Evolutionary conservation across 805 yeast species (phyloP), one percentile per base, ranked within the genome.

Genomic region (Torulaspora delbrueckii): DNA sequence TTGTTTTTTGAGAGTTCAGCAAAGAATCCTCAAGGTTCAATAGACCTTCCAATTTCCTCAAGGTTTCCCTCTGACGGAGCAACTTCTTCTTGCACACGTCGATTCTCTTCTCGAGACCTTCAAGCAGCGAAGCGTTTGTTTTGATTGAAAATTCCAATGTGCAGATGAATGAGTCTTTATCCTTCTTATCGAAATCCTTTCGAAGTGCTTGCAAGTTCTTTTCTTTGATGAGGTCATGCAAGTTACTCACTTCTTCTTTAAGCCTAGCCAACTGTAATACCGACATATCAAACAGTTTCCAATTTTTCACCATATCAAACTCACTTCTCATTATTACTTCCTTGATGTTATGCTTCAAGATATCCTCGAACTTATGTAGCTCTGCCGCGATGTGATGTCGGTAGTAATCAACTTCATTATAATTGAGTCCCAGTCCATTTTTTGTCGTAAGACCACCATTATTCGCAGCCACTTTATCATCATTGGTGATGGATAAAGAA

Each of bases 161-260:
- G 4, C 46, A 39, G 10, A 57, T 50, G 25, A 66, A 62, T 8
- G 73, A 54, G 8, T 57, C 50, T 6, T 52, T 42, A 37, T 67
- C 50, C 23, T 57, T 56, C 1, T 46, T 47, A 7, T 58, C 48
- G 36, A 72, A 58, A 27, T 64, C 64, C 6, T 42, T 43, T 27
- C 59, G 62, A 18, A 72, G 47, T 2, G 44, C 41, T 12, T 51
- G 55, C 22, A 71, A 40, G 14, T 69, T 60, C 4, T 62, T 52
- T 28, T 62, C 40, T 14, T 54, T 52, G 4, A 73, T 44, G 7
- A 61, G 55, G 1, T 56, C 54, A 9, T 63, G 37, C 26, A 73
- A 48, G n/a, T 55, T 46, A 1, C 34, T 14, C 5, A 62, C 50
- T 13, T 51, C 47, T 8, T 45, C 18, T 46, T 60, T 69, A 32